Evolutionary conservation across 2,329 filamentous ascomycete genomes (phyloP).

Genomic region (Aspergillus neoniger): DNA sequence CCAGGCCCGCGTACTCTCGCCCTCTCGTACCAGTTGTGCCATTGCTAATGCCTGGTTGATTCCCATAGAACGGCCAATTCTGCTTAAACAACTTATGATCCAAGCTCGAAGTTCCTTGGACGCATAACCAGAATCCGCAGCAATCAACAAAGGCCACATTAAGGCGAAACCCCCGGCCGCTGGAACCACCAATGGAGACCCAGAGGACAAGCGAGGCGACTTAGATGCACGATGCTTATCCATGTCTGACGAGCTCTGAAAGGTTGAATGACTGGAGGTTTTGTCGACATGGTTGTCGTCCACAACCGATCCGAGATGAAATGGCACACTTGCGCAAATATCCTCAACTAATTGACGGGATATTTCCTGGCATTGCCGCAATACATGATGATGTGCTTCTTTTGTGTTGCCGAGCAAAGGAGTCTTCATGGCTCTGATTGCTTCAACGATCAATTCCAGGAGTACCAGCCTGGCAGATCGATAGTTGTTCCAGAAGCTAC

Average conservation of each 20-base stretch:
- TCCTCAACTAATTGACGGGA: not conserved
- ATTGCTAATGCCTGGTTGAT: constrained; percentile 3
- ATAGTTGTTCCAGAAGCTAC: constrained; percentile 7
- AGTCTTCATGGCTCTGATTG: not conserved
- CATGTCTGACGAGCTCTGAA: no score
- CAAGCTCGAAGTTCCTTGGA: not conserved
- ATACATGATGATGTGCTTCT: not conserved
- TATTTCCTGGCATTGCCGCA: not conserved
- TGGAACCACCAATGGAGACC: not conserved
- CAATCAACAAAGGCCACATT: not conserved
- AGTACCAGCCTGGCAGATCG: constrained; percentile 1
- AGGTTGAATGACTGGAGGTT: not conserved
- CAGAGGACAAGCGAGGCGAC: no score
- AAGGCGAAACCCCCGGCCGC: not conserved
- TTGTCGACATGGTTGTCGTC: not conserved
- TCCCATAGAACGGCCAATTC: constrained; percentile 2
- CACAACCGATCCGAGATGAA: not conserved
- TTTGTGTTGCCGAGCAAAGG: not conserved
- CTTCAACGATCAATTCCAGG: constrained; percentile 1
- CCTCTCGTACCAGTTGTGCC: not conserved
- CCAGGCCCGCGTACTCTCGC: not conserved
- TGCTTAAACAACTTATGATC: not conserved
- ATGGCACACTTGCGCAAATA: not conserved
- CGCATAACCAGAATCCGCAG: not conserved
- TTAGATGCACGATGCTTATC: no score